Evolutionary conservation across 2,329 filamentous ascomycete genomes (phyloP).

Genomic region (Pestalotiopsis sp.): DNA sequence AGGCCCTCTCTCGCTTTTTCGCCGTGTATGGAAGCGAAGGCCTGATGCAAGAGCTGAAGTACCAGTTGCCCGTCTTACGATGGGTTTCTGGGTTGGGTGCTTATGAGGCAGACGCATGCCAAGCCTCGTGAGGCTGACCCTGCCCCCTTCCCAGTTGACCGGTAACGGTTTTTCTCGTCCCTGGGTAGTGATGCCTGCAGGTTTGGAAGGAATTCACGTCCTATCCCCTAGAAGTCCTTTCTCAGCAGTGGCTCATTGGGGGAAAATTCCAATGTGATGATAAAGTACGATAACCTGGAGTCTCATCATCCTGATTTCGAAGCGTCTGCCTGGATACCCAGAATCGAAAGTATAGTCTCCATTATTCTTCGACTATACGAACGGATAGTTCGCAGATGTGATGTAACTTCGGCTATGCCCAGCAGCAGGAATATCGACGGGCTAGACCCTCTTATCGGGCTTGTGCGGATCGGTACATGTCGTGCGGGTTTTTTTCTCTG

Average conservation of each 20-base stretch:
- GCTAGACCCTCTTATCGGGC: neutral
- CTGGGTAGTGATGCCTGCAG: neutral
- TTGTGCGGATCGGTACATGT: neutral
- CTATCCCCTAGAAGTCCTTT: neutral
- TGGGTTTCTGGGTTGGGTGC: neutral
- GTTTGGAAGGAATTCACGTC: neutral
- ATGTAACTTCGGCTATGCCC: neutral
- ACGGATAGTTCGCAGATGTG: neutral
- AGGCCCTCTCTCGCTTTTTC: neutral
- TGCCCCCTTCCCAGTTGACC: neutral
- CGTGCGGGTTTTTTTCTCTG: neutral
- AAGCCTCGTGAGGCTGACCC: slow-evolving; percentile 7
- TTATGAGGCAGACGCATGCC: neutral
- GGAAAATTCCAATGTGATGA: neutral
- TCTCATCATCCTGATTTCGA: neutral
- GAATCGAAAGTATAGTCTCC: neutral
- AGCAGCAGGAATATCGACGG: neutral
- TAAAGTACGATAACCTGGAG: neutral
- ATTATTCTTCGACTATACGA: neutral
- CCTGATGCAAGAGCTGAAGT: neutral
- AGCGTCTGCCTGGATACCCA: neutral
- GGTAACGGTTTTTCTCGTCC: neutral
- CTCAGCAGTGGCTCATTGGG: neutral
- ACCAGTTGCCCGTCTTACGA: neutral
- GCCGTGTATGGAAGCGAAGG: neutral